Evolutionary conservation across 345 rosid species (phyloP).

Genomic region (Eucalyptus dawsonii): DNA sequence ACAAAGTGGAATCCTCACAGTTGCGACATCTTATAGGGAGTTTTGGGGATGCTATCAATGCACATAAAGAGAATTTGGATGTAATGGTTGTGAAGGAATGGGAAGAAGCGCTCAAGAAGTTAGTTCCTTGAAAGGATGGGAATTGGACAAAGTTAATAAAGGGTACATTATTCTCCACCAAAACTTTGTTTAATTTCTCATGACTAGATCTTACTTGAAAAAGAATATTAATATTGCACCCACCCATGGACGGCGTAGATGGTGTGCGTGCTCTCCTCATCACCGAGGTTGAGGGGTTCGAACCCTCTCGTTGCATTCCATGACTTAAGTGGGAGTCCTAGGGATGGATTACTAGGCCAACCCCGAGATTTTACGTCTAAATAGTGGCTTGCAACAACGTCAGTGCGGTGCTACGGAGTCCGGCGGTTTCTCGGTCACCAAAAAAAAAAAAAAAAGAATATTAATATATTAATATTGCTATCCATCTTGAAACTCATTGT

Average conservation of each 20-base stretch:
- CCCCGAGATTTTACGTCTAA: too few relatives aligned
- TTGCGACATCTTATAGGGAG: background rate
- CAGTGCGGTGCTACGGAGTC: too few relatives aligned
- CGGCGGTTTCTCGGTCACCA: too few relatives aligned
- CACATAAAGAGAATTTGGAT: background rate
- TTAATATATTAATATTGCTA: background rate
- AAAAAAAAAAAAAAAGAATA: too few relatives aligned
- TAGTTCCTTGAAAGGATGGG: background rate
- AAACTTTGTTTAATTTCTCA: background rate
- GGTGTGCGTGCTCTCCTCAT: too few relatives aligned
- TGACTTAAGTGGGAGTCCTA: too few relatives aligned
- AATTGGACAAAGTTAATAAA: background rate
- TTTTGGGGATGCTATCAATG: background rate
- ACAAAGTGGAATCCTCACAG: background rate
- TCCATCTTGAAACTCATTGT: rapidly evolving
- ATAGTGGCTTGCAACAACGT: too few relatives aligned
- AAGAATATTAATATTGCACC: background rate
- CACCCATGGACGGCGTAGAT: too few relatives aligned
- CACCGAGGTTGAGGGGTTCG: too few relatives aligned
- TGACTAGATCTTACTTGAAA: background rate
- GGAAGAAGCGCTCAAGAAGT: background rate
- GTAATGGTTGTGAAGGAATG: background rate
- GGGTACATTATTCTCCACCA: background rate
- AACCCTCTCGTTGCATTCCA: too few relatives aligned
- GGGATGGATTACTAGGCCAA: too few relatives aligned